Percentiles rank a stretch among this genome's conserved stretches.
Evolutionary conservation across 2,329 filamentous ascomycete species (phyloP).

Genomic region (Pseudogymnoascus sp.): DNA sequence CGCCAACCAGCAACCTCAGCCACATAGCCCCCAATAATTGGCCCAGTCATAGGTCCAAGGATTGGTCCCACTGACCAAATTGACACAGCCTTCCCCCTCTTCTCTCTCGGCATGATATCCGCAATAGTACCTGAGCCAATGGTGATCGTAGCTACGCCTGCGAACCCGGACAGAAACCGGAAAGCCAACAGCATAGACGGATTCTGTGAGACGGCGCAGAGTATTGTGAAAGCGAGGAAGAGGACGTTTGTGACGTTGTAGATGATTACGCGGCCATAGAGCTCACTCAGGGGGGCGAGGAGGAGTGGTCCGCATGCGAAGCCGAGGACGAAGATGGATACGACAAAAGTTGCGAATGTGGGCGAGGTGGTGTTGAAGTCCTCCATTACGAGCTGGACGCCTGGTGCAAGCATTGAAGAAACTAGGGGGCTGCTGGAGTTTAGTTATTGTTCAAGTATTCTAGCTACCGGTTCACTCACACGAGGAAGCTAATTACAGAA

Average conservation of each 20-base stretch:
- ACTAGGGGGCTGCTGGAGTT: conserved; percentile 31
- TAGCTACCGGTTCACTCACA: conserved; percentile 14
- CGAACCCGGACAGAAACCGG: conserved; percentile 40
- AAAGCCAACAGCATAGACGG: conserved; percentile 37
- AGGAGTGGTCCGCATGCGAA: conserved; percentile 53
- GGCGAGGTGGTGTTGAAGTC: conserved; percentile 34
- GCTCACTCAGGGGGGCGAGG: conserved; percentile 52
- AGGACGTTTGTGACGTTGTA: conserved; percentile 38
- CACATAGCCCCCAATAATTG: conserved; percentile 42
- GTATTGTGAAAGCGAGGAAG: conserved; percentile 52
- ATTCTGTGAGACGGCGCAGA: conserved; percentile 51
- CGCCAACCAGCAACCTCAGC: conserved; percentile 40
- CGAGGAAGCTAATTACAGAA: conserved; percentile 20
- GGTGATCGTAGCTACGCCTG: conserved; percentile 54
- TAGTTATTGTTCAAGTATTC: neutral
- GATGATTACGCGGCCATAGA: conserved; percentile 43
- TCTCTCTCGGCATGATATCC: conserved; percentile 52
- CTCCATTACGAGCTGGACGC: conserved; percentile 35
- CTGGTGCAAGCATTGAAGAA: conserved; percentile 41
- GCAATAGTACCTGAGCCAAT: conserved; percentile 55
- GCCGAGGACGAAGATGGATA: conserved; percentile 50
- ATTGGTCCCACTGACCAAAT: conserved; percentile 36
- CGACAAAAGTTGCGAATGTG: conserved; percentile 42
- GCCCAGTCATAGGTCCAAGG: conserved; percentile 32
- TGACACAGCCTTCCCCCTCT: conserved; percentile 50